phyloP scores from a whole-genome alignment of 495 filamentous ascomycete genomes.

The Aspergillus sclerotioniger region DNA sequence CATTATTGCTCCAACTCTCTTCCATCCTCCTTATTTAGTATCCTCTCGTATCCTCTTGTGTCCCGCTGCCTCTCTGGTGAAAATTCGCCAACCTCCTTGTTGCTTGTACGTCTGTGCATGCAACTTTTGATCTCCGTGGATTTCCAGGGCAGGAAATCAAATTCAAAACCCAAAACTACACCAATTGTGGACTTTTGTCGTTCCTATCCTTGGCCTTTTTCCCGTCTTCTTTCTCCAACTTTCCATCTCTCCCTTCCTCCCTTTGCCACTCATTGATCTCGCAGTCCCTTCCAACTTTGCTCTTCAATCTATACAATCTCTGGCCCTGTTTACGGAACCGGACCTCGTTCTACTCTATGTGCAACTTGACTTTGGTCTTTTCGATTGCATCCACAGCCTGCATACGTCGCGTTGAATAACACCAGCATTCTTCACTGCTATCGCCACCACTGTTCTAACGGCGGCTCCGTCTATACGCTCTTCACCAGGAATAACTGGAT shows the following conservation, averaged over 20 bases:
- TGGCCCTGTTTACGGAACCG: not conserved
- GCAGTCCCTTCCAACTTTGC: too few species aligned
- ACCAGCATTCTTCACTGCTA: not conserved
- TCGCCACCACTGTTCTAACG: not conserved
- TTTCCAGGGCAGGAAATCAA: not conserved
- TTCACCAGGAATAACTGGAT: not conserved
- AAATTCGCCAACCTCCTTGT: not conserved
- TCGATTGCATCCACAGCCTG: not conserved
- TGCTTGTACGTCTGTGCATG: not conserved
- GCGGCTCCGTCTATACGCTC: not conserved
- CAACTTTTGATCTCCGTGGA: not conserved
- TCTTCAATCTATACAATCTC: not conserved
- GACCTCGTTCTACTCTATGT: conserved; percentile 8
- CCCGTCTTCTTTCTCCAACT: not conserved
- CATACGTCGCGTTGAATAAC: conserved; percentile 1
- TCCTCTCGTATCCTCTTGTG: not conserved
- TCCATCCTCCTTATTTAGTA: not conserved
- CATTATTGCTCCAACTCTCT: not conserved
- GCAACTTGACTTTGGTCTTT: not conserved
- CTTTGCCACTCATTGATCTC: not conserved
- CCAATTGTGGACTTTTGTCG: conserved; percentile 3
- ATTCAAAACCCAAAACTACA: not conserved
- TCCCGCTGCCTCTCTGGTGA: not conserved
- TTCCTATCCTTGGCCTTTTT: conserved; percentile 11
- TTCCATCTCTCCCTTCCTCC: not conserved